Conservation (phyloP, 2,329 filamentous ascomycete genomes). For the Trichoderma koningiopsis region DNA sequence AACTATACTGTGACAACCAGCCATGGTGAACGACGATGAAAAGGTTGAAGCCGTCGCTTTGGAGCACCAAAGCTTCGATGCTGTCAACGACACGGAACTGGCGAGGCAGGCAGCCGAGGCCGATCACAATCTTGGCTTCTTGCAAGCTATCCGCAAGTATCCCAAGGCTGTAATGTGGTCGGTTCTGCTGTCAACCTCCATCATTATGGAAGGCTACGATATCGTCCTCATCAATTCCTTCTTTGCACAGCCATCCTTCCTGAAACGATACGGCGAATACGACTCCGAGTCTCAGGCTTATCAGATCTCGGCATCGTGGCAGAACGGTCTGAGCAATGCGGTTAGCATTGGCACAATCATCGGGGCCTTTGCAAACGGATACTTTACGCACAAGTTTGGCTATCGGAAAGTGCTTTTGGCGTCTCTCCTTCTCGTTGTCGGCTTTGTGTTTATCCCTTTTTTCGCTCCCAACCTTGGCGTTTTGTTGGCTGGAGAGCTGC, state of each 20-base stretch:
- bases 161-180: slow-evolving; percentile 43
- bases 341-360: background rate
- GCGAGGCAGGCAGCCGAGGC: background rate
- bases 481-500: slow-evolving; percentile 46
- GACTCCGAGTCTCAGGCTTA: background rate
- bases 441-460: slow-evolving; percentile 51
- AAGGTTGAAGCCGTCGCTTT: background rate
- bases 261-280: background rate
- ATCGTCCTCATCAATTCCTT: slow-evolving; percentile 39
- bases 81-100: background rate
- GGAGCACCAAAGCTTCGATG: background rate
- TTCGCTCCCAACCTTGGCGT: slow-evolving; percentile 44
- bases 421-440: slow-evolving; percentile 32
- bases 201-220: slow-evolving; percentile 50
- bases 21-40: background rate
- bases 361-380: background rate
- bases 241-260: slow-evolving; percentile 38
- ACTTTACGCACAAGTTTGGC: slow-evolving; percentile 34
- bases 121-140: background rate
- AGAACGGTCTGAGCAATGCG: background rate
- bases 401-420: slow-evolving; percentile 48
- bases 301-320: background rate
- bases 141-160: slow-evolving; percentile 34
- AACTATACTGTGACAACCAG: background rate
- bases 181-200: slow-evolving; percentile 39